phyloP scores from a whole-genome alignment of 2,329 filamentous ascomycete species.

The Rhynchosporium graminicola region DNA sequence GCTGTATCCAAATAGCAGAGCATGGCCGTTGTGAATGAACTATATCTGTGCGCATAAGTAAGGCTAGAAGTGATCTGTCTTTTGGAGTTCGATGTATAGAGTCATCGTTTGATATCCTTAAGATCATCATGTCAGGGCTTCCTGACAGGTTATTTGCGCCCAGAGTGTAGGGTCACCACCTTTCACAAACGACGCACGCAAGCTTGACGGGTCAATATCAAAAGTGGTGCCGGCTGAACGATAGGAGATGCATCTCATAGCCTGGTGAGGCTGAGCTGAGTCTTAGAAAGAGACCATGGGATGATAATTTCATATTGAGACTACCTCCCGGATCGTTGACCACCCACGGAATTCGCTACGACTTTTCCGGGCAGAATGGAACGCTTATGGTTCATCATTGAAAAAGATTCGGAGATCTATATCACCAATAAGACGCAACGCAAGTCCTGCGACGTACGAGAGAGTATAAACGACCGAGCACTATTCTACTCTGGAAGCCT shows the following conservation, averaged over 20 bases:
- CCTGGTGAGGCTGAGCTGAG: background rate
- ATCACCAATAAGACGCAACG: background rate
- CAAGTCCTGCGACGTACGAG: background rate
- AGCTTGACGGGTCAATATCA: background rate
- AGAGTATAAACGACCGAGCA: background rate
- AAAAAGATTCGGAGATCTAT: background rate
- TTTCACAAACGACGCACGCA: background rate
- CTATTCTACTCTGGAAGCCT: background rate
- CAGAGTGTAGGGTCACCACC: background rate
- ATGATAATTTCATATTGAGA: background rate
- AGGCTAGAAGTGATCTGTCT: slow-evolving; percentile 9
- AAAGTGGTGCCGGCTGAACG: background rate
- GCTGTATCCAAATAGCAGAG: background rate
- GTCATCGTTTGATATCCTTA: background rate
- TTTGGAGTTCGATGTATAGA: slow-evolving; percentile 1
- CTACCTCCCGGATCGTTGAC: background rate
- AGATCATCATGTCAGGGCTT: slow-evolving; percentile 6
- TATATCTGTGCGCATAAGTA: slow-evolving; percentile 7
- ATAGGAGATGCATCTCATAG: background rate
- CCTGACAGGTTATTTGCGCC: background rate
- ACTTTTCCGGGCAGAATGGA: too few species aligned
- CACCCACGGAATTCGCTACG: background rate
- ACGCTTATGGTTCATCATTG: background rate
- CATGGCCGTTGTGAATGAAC: slow-evolving; percentile 7
- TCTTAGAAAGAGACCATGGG: background rate